phyloP scores from a whole-genome alignment of 768 basidiomycete species.

The Podaxis pistillaris region DNA sequence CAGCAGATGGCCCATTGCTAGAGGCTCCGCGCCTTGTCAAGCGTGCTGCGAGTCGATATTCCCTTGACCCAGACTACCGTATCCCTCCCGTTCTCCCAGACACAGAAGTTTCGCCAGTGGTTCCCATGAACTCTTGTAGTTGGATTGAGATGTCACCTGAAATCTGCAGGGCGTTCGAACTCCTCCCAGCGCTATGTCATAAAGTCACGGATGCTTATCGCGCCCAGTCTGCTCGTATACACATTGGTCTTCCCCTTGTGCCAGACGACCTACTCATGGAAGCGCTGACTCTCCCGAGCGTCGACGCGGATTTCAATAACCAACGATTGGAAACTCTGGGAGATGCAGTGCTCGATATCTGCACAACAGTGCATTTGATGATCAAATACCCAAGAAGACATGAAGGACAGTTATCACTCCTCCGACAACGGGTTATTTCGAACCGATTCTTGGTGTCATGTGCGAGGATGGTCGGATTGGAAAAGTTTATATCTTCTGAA shows the following conservation, averaged over 20 bases:
- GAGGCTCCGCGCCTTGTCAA: conserved; percentile 49
- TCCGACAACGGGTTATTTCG: conserved; percentile 64
- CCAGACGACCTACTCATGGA: conserved; percentile 58
- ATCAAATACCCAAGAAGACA: conserved; percentile 75
- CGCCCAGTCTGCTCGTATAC: conserved; percentile 44
- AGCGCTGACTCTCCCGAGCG: conserved; percentile 73
- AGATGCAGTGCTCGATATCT: conserved; percentile 78
- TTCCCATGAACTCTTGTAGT: conserved; percentile 47
- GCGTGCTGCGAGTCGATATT: conserved; percentile 37
- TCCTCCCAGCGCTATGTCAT: conserved; percentile 67
- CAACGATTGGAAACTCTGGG: conserved; percentile 88
- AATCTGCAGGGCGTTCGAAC: conserved; percentile 48
- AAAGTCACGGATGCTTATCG: conserved; percentile 68
- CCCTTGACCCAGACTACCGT: conserved; percentile 18
- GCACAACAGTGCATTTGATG: conserved; percentile 73
- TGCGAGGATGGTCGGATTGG: conserved; percentile 62
- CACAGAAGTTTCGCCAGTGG: conserved; percentile 16
- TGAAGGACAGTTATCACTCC: conserved; percentile 75
- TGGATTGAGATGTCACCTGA: conserved; percentile 53
- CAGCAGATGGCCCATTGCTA: conserved; percentile 59
- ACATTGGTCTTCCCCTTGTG: conserved; percentile 64
- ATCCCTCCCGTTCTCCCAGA: conserved; percentile 7
- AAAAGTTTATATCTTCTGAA: conserved; percentile 64
- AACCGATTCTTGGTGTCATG: conserved; percentile 70
- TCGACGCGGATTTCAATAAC: conserved; percentile 67